phyloP scores from a whole-genome alignment of 352 stramenopile species.

The Phytophthora vignae region DNA sequence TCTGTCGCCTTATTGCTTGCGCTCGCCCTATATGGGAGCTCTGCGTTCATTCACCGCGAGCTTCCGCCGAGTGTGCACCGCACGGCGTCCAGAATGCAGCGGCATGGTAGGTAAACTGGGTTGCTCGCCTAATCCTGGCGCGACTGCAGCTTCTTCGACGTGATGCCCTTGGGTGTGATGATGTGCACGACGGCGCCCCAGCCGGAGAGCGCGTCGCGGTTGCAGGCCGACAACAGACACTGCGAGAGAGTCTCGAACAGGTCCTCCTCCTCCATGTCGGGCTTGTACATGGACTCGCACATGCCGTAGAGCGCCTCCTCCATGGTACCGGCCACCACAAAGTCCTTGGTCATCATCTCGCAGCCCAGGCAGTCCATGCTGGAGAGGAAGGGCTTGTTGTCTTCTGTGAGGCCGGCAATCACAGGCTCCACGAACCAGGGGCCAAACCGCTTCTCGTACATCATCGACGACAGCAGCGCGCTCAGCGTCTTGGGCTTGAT shows the following conservation, averaged over 20 bases:
- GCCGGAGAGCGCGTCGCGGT: conserved; percentile 98
- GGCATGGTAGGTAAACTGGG: conserved; percentile 3
- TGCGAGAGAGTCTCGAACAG: conserved; percentile 99
- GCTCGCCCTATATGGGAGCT: not conserved
- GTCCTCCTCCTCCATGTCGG: conserved; percentile 96
- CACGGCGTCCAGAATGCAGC: conserved; percentile 12
- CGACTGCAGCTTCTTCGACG: conserved; percentile 83
- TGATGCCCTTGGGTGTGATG: conserved; percentile 92
- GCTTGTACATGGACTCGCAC: conserved; percentile 98
- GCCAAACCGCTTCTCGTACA: conserved; percentile 99
- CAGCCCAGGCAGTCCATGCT: conserved; percentile 99
- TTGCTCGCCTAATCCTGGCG: conserved; percentile 71
- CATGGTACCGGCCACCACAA: conserved; percentile 98
- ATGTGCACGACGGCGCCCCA: conserved; percentile 99
- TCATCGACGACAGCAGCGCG: conserved; percentile 95
- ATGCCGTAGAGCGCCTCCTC: conserved; percentile 98
- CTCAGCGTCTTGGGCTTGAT: conserved; percentile 98
- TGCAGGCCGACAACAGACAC: conserved; percentile 97
- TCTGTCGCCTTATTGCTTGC: conserved; percentile 12
- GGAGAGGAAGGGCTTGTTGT: conserved; percentile 97
- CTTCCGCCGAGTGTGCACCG: not conserved
- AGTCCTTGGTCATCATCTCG: conserved; percentile 96
- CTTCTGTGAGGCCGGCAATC: conserved; percentile 95
- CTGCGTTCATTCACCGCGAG: conserved; percentile 7
- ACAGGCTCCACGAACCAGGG: conserved; percentile 99